Conservation (phyloP, 73 alveolate genomes). For the Tetrahymena elliotti region DNA sequence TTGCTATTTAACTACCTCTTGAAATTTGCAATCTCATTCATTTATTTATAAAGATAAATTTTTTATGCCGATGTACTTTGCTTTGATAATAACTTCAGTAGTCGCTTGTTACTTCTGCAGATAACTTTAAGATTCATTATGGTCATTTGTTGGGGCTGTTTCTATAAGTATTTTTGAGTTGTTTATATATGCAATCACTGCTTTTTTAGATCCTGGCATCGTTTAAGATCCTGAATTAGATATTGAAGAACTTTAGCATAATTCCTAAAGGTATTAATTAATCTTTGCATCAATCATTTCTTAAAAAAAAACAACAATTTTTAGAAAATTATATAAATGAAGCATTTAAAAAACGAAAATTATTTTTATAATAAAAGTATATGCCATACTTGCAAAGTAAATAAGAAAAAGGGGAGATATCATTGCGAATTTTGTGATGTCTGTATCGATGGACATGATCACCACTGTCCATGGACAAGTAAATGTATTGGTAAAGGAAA, state of each 20-base stretch:
- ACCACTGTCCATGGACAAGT: constrained; percentile 89
- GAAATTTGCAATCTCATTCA: not conserved
- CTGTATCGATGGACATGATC: constrained; percentile 64
- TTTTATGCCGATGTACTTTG: not conserved
- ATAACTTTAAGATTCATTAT: not conserved
- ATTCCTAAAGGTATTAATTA: not conserved
- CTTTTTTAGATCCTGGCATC: not conserved
- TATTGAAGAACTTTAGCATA: not conserved
- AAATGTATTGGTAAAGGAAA: constrained; percentile 73
- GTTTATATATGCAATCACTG: not conserved
- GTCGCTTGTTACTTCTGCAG: not conserved
- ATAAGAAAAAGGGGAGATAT: not conserved
- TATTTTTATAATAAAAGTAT: not conserved
- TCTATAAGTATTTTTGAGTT: not conserved
- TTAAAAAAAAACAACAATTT: not conserved
- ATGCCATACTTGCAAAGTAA: not conserved
- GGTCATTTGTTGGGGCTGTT: not conserved
- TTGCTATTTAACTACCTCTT: not conserved
- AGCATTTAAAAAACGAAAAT: not conserved
- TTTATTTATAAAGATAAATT: not conserved
- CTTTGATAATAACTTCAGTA: not conserved
- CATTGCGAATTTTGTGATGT: constrained; percentile 69
- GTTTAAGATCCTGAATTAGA: not conserved
- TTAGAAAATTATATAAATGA: not conserved
- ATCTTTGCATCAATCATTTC: not conserved